Evolutionary conservation across 2,329 filamentous ascomycete genomes (phyloP).

Genomic region (Claviceps lovelessii): DNA sequence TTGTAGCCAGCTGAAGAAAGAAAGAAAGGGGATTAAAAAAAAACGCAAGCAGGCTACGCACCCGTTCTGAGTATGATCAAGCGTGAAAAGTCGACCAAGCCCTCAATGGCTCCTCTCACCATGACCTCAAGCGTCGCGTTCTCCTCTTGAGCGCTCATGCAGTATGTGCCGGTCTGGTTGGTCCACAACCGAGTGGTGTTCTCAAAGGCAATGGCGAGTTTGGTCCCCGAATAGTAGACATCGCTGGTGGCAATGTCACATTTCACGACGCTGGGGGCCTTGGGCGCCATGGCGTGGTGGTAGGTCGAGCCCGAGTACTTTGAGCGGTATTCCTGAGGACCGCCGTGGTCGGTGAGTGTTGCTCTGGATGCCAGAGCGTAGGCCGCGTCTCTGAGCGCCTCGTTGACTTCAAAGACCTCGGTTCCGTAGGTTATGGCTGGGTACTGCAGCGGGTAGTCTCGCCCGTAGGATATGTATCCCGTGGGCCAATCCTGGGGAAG

Average conservation of each 20-base stretch:
- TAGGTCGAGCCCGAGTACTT: conserved; percentile 31
- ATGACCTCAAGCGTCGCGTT: conserved; percentile 54
- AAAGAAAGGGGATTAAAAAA: not conserved
- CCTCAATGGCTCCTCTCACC: conserved; percentile 40
- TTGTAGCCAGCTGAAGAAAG: too few species aligned
- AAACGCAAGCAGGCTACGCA: conserved; percentile 9
- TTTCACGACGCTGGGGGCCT: conserved; percentile 40
- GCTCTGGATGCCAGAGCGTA: conserved; percentile 36
- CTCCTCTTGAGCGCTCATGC: conserved; percentile 60
- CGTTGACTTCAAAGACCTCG: conserved; percentile 55
- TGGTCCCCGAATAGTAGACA: conserved; percentile 52
- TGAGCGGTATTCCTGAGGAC: conserved; percentile 37
- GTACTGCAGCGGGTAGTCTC: conserved; percentile 38
- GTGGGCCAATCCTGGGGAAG: conserved; percentile 50
- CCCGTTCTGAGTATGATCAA: conserved; percentile 54
- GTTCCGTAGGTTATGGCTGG: conserved; percentile 49
- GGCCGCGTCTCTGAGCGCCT: conserved; percentile 39
- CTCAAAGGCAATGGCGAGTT: conserved; percentile 49
- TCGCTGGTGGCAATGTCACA: conserved; percentile 59
- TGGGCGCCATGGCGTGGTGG: conserved; percentile 27
- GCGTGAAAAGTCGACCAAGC: conserved; percentile 49
- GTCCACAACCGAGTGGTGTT: conserved; percentile 50
- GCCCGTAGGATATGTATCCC: conserved; percentile 54
- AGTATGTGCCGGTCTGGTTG: conserved; percentile 53
- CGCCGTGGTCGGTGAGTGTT: conserved; percentile 34